These are phyloP conservation scores for Citrullus amarus DNA, from an alignment of 306 rosid genomes.

Conservation along the genomic window DNA sequence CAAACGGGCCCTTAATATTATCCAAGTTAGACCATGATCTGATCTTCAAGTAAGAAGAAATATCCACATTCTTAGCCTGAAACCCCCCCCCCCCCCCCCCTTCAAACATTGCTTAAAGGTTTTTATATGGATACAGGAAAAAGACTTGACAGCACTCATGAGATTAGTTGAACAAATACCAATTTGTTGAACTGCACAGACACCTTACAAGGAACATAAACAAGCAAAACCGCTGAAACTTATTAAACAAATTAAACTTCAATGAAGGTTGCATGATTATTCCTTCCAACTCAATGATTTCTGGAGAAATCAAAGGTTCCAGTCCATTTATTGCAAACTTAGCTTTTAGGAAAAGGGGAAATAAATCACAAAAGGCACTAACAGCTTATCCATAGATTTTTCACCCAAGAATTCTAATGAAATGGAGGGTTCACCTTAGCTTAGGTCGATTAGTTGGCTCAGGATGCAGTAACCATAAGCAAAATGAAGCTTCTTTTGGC, in stretches of 20 bases:
- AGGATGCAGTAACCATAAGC: conserved; percentile 91
- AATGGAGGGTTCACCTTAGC: conserved; percentile 39
- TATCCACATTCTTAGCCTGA: background rate
- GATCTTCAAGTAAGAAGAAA: background rate
- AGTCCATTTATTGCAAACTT: background rate
- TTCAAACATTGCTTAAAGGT: background rate
- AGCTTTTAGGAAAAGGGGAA: background rate
- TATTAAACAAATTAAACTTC: background rate
- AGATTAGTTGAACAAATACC: background rate
- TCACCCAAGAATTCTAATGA: background rate
- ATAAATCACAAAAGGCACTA: background rate
- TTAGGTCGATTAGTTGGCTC: conserved; percentile 82
- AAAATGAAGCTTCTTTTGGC: conserved; percentile 97
- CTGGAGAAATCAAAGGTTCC: background rate
- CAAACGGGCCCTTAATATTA: background rate
- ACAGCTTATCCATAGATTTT: background rate
- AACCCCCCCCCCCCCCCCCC: too few species aligned
- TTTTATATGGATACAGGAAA: background rate
- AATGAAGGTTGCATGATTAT: background rate
- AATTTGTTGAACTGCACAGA: background rate
- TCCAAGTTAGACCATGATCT: background rate
- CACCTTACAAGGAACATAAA: background rate
- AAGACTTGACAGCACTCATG: background rate
- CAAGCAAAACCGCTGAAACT: background rate
- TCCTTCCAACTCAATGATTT: background rate